Conservation (phyloP, 2,329 filamentous ascomycete genomes). For the Phialophora chinensis region DNA sequence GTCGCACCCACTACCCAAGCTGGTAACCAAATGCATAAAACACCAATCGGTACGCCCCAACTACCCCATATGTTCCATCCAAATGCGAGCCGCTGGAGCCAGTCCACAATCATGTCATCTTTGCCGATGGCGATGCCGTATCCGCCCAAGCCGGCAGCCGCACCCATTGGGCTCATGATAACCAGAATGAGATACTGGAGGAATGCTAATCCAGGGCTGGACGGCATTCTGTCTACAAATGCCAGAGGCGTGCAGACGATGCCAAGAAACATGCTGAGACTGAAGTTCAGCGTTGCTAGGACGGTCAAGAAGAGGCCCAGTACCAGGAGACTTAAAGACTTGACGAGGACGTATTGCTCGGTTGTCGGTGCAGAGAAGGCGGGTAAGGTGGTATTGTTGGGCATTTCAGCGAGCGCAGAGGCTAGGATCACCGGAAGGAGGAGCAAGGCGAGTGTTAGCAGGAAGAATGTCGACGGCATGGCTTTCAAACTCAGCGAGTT, state of each 20-base stretch:
- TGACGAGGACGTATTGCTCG: slow-evolving; percentile 61
- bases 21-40: slow-evolving; percentile 97
- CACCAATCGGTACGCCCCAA: slow-evolving; percentile 78
- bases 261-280: slow-evolving; percentile 82
- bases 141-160: slow-evolving; percentile 58
- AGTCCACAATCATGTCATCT: slow-evolving; percentile 53
- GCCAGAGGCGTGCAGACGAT: slow-evolving; percentile 77
- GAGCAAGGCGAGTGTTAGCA: slow-evolving; percentile 37
- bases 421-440: slow-evolving; percentile 56
- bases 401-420: slow-evolving; percentile 48
- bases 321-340: slow-evolving; percentile 89
- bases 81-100: slow-evolving; percentile 77
- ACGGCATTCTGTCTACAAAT: slow-evolving; percentile 60
- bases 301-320: slow-evolving; percentile 91
- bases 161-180: slow-evolving; percentile 62
- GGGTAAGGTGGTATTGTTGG: slow-evolving; percentile 65
- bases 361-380: slow-evolving; percentile 23
- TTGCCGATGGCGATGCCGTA: slow-evolving; percentile 49
- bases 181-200: slow-evolving; percentile 60
- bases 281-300: slow-evolving; percentile 95
- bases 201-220: slow-evolving; percentile 27
- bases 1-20: slow-evolving; percentile 73
- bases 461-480: slow-evolving; percentile 64
- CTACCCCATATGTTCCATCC: slow-evolving; percentile 89
- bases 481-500: slow-evolving; percentile 54